Evolutionary conservation across 371 early-diverging fungal genomes (phyloP), one percentile per base, ranked within the genome.

Genomic region (Blyttiomyces sp.): DNA sequence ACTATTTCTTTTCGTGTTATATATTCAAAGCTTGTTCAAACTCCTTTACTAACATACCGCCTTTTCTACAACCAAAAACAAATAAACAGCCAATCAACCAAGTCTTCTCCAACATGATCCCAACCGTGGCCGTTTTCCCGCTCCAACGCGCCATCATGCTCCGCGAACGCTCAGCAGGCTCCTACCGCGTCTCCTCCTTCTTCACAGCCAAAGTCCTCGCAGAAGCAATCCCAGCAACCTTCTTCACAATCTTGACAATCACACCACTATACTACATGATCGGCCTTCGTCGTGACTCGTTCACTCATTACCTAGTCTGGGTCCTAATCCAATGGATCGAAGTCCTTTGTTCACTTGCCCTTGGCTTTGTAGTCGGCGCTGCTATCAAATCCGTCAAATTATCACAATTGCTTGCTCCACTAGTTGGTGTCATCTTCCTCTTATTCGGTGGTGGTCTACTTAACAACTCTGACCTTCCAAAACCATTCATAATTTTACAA

Each of bases 361-460:
- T 78, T 44, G 66, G 74, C 9, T 60, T 78, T 54, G 63, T 74
- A 9, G 57, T 77, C 42, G 61, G 70, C 11, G 61, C 70, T 53
- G 43, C 61, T 9, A 59, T 70, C 21, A 42, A 48, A 51, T 63
- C 61, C 1, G 63, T 80, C 21, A 64, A 78, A 27, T 23, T 74
- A 55, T 74, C 79, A 2, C 78, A 79, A 49, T 69, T 79, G 6
- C 46, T 81, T n/a, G 71, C 69, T 2, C 69, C 79, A 17, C 59
- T 82, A 33, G 54, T 72, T 1, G 58, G 69, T 3, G 64, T 75
- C 4, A 63, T 77, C 1, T 81, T 82, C 61, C 63, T 80, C 5
- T 54, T 83, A 4, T 82, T 71, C 51, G 73, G 75, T 19, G 83
- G 81, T 21, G 66, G 72, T 28, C 33, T 77, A 48, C 68, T 76